Evolutionary conservation across 768 basidiomycete species (phyloP), one percentile per base, ranked within the genome.

Genomic region (Naganishia kalamii): DNA sequence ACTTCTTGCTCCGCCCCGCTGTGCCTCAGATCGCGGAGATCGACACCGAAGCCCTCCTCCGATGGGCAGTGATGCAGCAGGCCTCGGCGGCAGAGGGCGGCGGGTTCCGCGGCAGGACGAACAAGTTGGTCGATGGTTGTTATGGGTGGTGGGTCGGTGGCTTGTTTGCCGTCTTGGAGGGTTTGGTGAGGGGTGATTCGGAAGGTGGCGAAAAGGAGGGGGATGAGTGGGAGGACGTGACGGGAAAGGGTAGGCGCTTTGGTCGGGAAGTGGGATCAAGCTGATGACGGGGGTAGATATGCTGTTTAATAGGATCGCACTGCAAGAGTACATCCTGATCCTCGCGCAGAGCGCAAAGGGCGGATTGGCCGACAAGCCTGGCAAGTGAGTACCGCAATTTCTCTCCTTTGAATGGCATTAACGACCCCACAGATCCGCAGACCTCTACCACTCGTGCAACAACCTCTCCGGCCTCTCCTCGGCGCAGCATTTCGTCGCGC

Each of bases 91-190:
- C 84, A 12, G 94, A 98, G 73, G 81, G 92, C 10, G 94, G 92
- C 3, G 96, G 96, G 1, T 98, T 99, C 79, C 84, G 83, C 62
- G 96, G 96, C 0, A 81, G 96, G 60, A 90, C 91, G 69, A 99
- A 98, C 76, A 99, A 99, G 77, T 83, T 99, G n/a, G 94, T 99
- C 0, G 96, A 99, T 72, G 96, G 94, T 4, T 99, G 96, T 78
- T 99, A 99, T 78, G 87, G 88, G n/a, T 99, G 96, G 96, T 99
- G 94, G 96, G 89, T 91, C 25, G 96, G 90, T 1, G 93, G 93
- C 0, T 83, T 88, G 17, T 90, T 96, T 74, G 82, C 84, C 0
- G 79, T 97, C 8, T 79, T 96, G 0, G 89, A 89, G 64, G 85
- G 84, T 32, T 46, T 76, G 61, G 54, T 69, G 13, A 60, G 64